Percentiles rank a stretch among this genome's conserved stretches.
These are phyloP conservation scores for Sporothrix brunneoviolacea DNA, from an alignment of 2,329 filamentous ascomycete species.

Conservation along the genomic window DNA sequence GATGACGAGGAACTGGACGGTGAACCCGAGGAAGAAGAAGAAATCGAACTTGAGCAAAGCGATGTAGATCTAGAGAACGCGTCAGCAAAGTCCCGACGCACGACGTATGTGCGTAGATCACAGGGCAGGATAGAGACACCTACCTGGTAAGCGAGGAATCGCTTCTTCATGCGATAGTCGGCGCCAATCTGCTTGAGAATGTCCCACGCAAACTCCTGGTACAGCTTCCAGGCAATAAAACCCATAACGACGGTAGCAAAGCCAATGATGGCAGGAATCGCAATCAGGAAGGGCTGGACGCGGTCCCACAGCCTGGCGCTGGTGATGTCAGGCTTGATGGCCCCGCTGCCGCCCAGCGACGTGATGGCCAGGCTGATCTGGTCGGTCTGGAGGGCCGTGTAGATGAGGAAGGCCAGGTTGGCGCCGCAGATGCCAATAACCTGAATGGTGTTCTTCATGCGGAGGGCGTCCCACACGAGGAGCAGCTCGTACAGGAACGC, in stretches of 20 bases:
- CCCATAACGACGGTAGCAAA: conserved; percentile 66
- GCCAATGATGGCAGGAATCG: conserved; percentile 78
- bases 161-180: conserved; percentile 91
- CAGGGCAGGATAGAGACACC: too few species aligned
- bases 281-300: conserved; percentile 70
- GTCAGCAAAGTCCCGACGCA: conserved; percentile 18
- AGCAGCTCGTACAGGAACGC: conserved; percentile 89
- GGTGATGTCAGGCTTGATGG: conserved; percentile 16
- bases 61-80: conserved; percentile 80
- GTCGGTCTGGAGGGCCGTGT: conserved; percentile 86
- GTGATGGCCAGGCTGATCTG: conserved; percentile 73
- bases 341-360: conserved; percentile 46
- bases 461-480: conserved; percentile 86
- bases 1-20: conserved; percentile 93
- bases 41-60: conserved; percentile 98
- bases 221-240: conserved; percentile 86
- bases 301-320: conserved; percentile 55
- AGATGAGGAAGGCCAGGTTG: conserved; percentile 86
- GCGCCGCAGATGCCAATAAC: conserved; percentile 91
- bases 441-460: conserved; percentile 96
- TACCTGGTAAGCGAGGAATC: conserved; percentile 95
- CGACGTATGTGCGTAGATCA: too few species aligned
- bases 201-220: conserved; percentile 98
- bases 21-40: conserved; percentile 99
- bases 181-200: conserved; percentile 99